A percentile compares a stretch with the other conserved stretches of the same genome.
Evolutionary conservation across 2,329 filamentous ascomycete species (phyloP).

Genomic region (Myriosclerotinia duriaeana): DNA sequence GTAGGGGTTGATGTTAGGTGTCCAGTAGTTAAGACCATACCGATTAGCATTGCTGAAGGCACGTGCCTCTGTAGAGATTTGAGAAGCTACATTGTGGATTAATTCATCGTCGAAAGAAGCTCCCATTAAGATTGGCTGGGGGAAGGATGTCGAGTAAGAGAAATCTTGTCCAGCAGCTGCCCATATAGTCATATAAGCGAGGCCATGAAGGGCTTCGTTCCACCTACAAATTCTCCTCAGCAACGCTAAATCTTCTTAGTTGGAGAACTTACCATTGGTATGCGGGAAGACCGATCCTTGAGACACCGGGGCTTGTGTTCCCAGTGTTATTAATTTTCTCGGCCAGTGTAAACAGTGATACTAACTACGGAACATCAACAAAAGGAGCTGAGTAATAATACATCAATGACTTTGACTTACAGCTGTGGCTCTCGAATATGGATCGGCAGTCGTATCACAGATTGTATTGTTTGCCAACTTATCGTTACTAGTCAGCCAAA

Average conservation of each 20-base stretch:
- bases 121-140: conserved; percentile 60
- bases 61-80: conserved; percentile 60
- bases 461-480: conserved; percentile 40
- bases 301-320: conserved; percentile 27
- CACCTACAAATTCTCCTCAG: conserved; percentile 41
- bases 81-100: conserved; percentile 55
- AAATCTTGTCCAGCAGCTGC: conserved; percentile 50
- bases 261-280: conserved; percentile 52
- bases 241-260: background rate
- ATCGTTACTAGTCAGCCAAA: conserved; percentile 38
- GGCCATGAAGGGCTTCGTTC: conserved; percentile 62
- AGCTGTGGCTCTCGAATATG: conserved; percentile 28
- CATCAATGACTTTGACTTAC: conserved; percentile 20
- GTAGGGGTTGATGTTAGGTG: conserved; percentile 67
- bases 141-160: conserved; percentile 63
- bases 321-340: conserved; percentile 29
- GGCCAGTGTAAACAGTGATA: conserved; percentile 24
- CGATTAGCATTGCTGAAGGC: conserved; percentile 62
- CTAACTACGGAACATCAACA: conserved; percentile 20
- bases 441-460: conserved; percentile 27
- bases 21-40: conserved; percentile 60
- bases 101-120: conserved; percentile 64
- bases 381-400: background rate
- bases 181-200: conserved; percentile 57
- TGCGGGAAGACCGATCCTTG: conserved; percentile 36